Percentiles rank a stretch among this genome's conserved stretches.
phyloP scores from a whole-genome alignment of 176 grass and related monocot genomes.

The Poa pratensis region DNA sequence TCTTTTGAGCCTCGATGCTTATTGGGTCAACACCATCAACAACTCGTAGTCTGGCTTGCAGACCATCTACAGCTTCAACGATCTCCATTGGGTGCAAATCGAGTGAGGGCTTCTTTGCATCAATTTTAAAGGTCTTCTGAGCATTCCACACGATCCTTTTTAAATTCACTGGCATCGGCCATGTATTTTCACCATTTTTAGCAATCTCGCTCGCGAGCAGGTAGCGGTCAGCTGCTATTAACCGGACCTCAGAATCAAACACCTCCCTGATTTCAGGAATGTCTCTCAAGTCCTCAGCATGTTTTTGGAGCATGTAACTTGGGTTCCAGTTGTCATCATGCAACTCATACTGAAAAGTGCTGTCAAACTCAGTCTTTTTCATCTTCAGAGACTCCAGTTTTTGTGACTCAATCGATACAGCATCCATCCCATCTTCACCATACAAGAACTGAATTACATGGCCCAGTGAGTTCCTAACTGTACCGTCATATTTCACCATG shows the following conservation, averaged over 20 bases:
- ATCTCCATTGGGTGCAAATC: conserved; percentile 98
- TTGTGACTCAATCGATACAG: conserved; percentile 83
- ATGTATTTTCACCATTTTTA: conserved; percentile 75
- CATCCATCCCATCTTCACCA: conserved; percentile 97
- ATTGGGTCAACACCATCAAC: conserved; percentile 83
- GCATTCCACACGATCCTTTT: conserved; percentile 92
- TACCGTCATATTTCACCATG: conserved; percentile 94
- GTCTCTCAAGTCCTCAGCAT: conserved; percentile 87
- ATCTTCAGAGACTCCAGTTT: conserved; percentile 90
- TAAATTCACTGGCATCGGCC: conserved; percentile 92
- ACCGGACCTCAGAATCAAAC: conserved; percentile 82
- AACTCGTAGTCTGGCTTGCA: conserved; percentile 79
- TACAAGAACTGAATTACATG: conserved; percentile 92
- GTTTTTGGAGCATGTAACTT: conserved; percentile 80
- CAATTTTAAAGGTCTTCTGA: conserved; percentile 93
- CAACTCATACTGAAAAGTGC: conserved; percentile 70
- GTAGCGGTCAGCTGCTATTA: conserved; percentile 73
- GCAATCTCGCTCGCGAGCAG: conserved; percentile 79
- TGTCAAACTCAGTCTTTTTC: conserved; percentile 74
- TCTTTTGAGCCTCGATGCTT: conserved; percentile 95
- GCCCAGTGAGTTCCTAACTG: conserved; percentile 89
- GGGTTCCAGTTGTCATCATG: conserved; percentile 84
- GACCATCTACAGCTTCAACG: conserved; percentile 86
- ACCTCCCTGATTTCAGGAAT: conserved; percentile 89
- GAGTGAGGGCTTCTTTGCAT: conserved; percentile 76